Base-by-base conservation (phyloP, 345 rosid genomes). In the Populus deltoides region DNA sequence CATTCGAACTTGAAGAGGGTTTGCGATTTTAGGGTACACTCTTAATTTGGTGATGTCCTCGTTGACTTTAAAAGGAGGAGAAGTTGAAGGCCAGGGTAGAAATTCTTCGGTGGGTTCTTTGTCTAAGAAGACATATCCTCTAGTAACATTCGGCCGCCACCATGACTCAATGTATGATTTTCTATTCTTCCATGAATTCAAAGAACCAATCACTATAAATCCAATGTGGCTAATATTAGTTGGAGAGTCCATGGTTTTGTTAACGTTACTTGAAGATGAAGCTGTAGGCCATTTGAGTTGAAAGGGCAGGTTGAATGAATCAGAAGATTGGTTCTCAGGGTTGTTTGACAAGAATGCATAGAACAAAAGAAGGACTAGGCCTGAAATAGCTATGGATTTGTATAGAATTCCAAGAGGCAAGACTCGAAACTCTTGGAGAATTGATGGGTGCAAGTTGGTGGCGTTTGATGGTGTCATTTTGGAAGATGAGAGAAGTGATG, bases 71-170 rank as follows among this genome's bases (percentile, higher is more conserved):
- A 67, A 79, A 17, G 82, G 82, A 57, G 82, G 82, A 24, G 74
- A 79, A 33, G 74, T 43, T 5, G 70, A 20, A 31, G 78, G 70
- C 82, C 78, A 79, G n/a, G 82, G 82, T 4, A 68, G 78, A 43
- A 39, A 74, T 33, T 74, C 78, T 6, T 69, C 27, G 25, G 78
- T 68, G 68, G 82, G 82, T 22, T 57, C 77, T 45, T 47, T 41
- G 16, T 79, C 82, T 9, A 79, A 24, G 70, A 79, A 57, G 41
- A 79, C 39, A 25, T 68, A 74, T 8, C 82, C 82, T 57, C 78
- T 55, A 11, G 82, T 79, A 13, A 74, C 69, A 31, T 79, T 79
- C 8, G 82, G 78, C 69, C 74, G 35, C 82, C 82, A 79, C 82
- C 82, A 74, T 7, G 78, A 18, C 11, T 68, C 66, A 2, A 27